A percentile compares a stretch with the other conserved stretches of the same genome.
phyloP scores from a whole-genome alignment of 257 asterid genomes.

The Ballota nigra region DNA sequence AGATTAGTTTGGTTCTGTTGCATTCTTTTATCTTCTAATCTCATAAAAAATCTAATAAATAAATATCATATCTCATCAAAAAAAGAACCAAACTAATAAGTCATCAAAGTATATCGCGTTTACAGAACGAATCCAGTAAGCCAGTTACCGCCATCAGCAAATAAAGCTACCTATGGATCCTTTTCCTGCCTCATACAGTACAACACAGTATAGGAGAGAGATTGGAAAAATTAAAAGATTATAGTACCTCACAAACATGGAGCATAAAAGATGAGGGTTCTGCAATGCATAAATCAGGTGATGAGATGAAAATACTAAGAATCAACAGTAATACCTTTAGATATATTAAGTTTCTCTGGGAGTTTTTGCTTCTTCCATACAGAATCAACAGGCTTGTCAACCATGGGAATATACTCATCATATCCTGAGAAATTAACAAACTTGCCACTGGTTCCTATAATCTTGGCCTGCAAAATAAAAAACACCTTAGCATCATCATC shows the following conservation, averaged over 20 bases:
- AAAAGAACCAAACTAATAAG: neutral
- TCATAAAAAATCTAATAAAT: neutral
- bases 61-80: neutral
- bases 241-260: neutral
- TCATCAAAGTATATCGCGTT: neutral
- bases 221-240: neutral
- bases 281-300: slow-evolving; percentile 7
- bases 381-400: slow-evolving; percentile 82
- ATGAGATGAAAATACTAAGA: neutral
- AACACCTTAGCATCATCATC: slow-evolving; percentile 15
- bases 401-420: slow-evolving; percentile 81
- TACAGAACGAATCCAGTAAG: neutral
- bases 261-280: neutral
- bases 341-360: slow-evolving; percentile 29
- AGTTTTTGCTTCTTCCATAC: slow-evolving; percentile 51
- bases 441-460: slow-evolving; percentile 44
- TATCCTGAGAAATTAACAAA: slow-evolving; percentile 52
- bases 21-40: neutral
- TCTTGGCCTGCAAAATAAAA: slow-evolving; percentile 49
- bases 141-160: neutral
- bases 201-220: neutral
- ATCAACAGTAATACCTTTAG: slow-evolving; percentile 44
- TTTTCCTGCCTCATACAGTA: neutral
- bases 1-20: neutral
- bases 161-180: neutral